A percentile compares a stretch with the other conserved stretches of the same genome.
These are phyloP conservation scores for Thalassiosira hispida DNA, from an alignment of 352 stramenopile species.

Conservation along the genomic window DNA sequence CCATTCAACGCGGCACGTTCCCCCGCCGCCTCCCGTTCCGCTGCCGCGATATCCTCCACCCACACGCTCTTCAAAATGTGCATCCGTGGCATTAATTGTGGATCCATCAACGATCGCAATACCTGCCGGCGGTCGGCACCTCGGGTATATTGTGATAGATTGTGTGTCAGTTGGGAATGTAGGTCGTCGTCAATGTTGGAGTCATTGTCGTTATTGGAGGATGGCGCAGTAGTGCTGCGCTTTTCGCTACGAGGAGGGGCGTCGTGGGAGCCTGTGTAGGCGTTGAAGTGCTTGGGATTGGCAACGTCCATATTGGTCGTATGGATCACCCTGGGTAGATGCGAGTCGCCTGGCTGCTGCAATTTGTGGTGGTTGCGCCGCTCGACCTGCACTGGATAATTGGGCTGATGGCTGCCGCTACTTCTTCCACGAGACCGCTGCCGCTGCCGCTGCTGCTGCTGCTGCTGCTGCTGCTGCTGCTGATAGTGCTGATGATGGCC, in stretches of 20 bases:
- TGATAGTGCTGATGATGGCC: slow-evolving; percentile 2
- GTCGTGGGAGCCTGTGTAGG: not conserved
- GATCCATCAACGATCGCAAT: slow-evolving; percentile 22
- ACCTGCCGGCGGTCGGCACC: slow-evolving; percentile 29
- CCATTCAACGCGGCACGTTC: slow-evolving; percentile 47
- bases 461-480: not conserved
- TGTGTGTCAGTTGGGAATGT: slow-evolving; percentile 10
- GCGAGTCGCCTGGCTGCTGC: not conserved
- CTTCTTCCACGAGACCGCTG: not conserved
- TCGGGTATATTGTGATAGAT: slow-evolving; percentile 31
- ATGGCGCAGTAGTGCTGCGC: not conserved
- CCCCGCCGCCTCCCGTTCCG: slow-evolving; percentile 44
- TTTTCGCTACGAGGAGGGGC: not conserved
- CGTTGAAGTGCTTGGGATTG: slow-evolving; percentile 28
- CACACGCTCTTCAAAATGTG: slow-evolving; percentile 22
- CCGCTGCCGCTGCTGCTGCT: not conserved
- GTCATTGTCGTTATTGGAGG: not conserved
- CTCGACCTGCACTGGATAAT: not conserved
- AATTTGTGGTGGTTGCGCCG: not conserved
- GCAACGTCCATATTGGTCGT: not conserved
- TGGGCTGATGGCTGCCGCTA: not conserved
- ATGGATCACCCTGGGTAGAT: not conserved
- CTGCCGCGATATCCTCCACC: slow-evolving; percentile 54
- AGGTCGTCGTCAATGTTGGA: not conserved
- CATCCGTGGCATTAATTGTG: slow-evolving; percentile 13